A percentile compares a stretch with the other conserved stretches of the same genome.
Conservation (phyloP, 2,329 filamentous ascomycete genomes). For the Beauveria sp. region DNA sequence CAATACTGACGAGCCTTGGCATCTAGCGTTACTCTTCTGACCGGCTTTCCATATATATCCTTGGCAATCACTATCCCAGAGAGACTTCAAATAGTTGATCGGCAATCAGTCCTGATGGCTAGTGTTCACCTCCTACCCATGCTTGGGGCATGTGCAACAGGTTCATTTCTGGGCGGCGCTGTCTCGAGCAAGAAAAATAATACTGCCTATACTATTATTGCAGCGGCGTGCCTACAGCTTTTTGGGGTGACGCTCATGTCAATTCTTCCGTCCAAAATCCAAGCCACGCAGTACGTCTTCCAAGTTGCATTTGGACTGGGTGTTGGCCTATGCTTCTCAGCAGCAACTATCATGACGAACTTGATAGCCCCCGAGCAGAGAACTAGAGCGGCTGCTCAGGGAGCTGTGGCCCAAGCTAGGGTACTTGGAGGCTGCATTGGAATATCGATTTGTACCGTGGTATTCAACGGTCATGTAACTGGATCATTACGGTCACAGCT, state of each 20-base stretch:
- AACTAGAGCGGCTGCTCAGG: constrained; percentile 51
- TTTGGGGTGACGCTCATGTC: constrained; percentile 45
- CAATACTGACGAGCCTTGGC: constrained; percentile 13
- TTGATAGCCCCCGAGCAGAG: constrained; percentile 39
- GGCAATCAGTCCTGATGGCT: constrained; percentile 43
- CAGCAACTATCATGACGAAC: constrained; percentile 50
- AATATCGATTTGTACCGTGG: constrained; percentile 49
- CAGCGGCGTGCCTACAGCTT: constrained; percentile 43
- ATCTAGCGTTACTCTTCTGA: constrained; percentile 45
- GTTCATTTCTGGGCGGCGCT: constrained; percentile 47
- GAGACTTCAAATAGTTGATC: constrained; percentile 52
- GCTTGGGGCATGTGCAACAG: constrained; percentile 48
- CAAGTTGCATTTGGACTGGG: constrained; percentile 51
- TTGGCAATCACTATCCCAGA: constrained; percentile 53
- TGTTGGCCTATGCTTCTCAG: constrained; percentile 50
- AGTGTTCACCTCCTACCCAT: constrained; percentile 52
- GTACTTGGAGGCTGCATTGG: constrained; percentile 54
- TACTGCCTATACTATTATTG: constrained; percentile 43
- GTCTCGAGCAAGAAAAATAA: constrained; percentile 47
- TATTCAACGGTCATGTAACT: constrained; percentile 43
- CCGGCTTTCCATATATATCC: constrained; percentile 50
- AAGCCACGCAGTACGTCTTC: constrained; percentile 43
- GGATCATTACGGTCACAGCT: constrained; percentile 29
- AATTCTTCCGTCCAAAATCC: constrained; percentile 27
- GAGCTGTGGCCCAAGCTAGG: constrained; percentile 51